Conservation (phyloP, 805 yeast species). For the Maudiozyma turicensis region DNA sequence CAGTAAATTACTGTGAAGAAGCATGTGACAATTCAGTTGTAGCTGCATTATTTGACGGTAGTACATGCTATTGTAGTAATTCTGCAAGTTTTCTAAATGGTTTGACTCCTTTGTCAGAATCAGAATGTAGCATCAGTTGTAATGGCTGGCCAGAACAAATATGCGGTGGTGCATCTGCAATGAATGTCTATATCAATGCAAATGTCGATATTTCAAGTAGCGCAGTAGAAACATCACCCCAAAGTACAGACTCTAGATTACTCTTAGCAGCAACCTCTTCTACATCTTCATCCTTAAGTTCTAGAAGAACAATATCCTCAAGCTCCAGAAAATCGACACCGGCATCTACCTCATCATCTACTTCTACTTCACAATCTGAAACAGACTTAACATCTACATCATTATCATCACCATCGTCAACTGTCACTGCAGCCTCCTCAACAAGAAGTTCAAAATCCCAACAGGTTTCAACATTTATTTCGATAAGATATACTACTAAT, state of each 20-base stretch:
- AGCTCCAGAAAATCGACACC: slow-evolving; percentile 3
- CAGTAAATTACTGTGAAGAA: slow-evolving; percentile 45
- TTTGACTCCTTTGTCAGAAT: slow-evolving; percentile 30
- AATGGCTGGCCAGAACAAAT: slow-evolving; percentile 49
- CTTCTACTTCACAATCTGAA: not conserved
- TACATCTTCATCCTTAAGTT: not conserved
- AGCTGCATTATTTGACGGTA: slow-evolving; percentile 23
- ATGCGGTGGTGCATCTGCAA: slow-evolving; percentile 54
- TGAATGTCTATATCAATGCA: slow-evolving; percentile 36
- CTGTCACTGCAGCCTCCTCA: slow-evolving; percentile 5
- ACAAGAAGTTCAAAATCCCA: slow-evolving; percentile 2
- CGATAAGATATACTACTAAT: slow-evolving; percentile 17
- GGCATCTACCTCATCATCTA: slow-evolving; percentile 5
- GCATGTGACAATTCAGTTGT: slow-evolving; percentile 38
- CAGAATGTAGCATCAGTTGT: slow-evolving; percentile 40
- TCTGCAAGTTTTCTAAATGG: slow-evolving; percentile 14
- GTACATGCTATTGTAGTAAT: slow-evolving; percentile 28
- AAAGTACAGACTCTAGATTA: not conserved
- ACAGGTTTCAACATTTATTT: slow-evolving; percentile 8
- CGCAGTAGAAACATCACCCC: not conserved
- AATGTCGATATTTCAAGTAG: slow-evolving; percentile 9
- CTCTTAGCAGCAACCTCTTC: slow-evolving; percentile 2
- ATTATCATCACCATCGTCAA: slow-evolving; percentile 6
- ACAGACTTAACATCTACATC: slow-evolving; percentile 2
- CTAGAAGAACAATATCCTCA: slow-evolving; percentile 2